Evolutionary conservation across 2,329 filamentous ascomycete genomes (phyloP).

Genomic region (Neoscytalidium dimidiatum): DNA sequence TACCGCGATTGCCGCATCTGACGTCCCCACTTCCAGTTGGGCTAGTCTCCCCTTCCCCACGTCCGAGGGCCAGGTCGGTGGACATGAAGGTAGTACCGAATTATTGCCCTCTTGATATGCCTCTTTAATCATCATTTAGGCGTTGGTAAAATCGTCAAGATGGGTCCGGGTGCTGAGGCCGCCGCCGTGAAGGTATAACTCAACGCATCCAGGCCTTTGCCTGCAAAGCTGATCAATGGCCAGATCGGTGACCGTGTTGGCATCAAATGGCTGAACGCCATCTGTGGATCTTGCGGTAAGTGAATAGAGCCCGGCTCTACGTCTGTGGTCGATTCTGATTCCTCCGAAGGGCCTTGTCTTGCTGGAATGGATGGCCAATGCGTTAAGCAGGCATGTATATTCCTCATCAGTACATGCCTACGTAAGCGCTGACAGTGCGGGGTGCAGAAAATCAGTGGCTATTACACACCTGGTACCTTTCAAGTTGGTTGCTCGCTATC

Average conservation of each 20-base stretch:
- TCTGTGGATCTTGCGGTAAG: slow-evolving; percentile 49
- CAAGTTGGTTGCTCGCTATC: slow-evolving; percentile 29
- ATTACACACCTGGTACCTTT: slow-evolving; percentile 71
- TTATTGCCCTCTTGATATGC: background rate
- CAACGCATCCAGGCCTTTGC: background rate
- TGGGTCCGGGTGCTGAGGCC: slow-evolving; percentile 61
- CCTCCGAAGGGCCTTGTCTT: slow-evolving; percentile 47
- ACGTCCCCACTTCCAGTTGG: slow-evolving; percentile 39
- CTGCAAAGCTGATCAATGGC: background rate
- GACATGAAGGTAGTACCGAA: slow-evolving; percentile 62
- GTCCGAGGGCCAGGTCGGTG: slow-evolving; percentile 64
- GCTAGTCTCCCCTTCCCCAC: slow-evolving; percentile 60
- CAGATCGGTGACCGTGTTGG: slow-evolving; percentile 66
- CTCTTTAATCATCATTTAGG: slow-evolving; percentile 43
- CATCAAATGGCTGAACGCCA: slow-evolving; percentile 66
- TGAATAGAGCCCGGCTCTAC: background rate
- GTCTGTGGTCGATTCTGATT: background rate
- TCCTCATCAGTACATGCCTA: background rate
- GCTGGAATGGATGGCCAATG: slow-evolving; percentile 58
- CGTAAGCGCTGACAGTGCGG: background rate
- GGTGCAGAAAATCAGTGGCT: slow-evolving; percentile 57
- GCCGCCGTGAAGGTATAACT: slow-evolving; percentile 52
- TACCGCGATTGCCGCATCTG: background rate
- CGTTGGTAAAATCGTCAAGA: slow-evolving; percentile 64
- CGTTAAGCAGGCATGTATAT: slow-evolving; percentile 43